Evolutionary conservation across 345 rosid species (phyloP), one percentile per base, ranked within the genome.

Genomic region (Schrenkiella parvula): DNA sequence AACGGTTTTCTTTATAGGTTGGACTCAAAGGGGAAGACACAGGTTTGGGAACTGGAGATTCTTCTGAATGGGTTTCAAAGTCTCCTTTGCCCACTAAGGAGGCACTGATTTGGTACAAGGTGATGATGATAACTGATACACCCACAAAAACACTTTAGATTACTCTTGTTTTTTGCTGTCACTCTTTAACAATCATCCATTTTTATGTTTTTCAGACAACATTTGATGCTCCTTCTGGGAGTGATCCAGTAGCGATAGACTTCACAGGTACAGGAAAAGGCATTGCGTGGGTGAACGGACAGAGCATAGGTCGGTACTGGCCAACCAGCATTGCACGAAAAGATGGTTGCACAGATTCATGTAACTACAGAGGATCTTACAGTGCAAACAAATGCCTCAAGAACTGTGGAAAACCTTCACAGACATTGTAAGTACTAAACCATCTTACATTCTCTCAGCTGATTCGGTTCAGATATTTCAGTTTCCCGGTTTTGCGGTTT

Each of bases 91-190:
- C 97, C 34, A 89, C 73, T 76, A 86, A 83, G 10, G 89, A 88
- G 75, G 91, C 96, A 67, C 64, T 95, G 78, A 78, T 81, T 79
- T 95, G 97, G 99, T 95, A 95, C 90, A 91, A 91, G 97, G 98
- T 93, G 77, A 75, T 47, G 12, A 57, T 47, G 34, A 47, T 21
- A 47, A 44, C 8, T 46, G 25, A 44, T 63, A 26, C 25, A 37
- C 43, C 3, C 23, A 47, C 18, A 39, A 29, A 34, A 47, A 32
- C 58, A 42, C 35, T 14, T 44, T 35, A 32, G 13, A 39, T 13
- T 42, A 37, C 15, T 60, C 34, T 12, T 21, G 2, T 32, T 0
- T 38, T 22, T 31, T 64, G 50, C 13, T 39, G 6, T 58, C 67
- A 39, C 9, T 0, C 4, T 59, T 6, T 50, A 59, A 74, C 63